Evolutionary conservation across 176 grass and related monocot genomes (phyloP).

Genomic region (Carex parvula): DNA sequence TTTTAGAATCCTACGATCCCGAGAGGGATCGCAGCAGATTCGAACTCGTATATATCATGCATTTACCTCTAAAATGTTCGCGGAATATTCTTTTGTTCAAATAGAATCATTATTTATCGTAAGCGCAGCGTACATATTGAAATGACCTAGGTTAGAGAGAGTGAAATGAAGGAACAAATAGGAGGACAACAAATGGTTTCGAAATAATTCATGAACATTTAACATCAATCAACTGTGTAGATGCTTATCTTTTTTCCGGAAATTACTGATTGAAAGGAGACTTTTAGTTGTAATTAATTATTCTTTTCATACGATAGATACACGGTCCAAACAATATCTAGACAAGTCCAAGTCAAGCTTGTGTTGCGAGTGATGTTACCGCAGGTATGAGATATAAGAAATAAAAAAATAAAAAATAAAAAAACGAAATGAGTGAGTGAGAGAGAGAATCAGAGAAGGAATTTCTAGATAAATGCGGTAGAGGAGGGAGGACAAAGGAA

Average conservation of each 20-base stretch:
- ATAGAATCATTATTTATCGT: not conserved
- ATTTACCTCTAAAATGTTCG: not conserved
- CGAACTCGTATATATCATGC: not conserved
- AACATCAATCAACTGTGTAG: not conserved
- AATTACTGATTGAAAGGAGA: not conserved
- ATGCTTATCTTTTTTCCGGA: slow-evolving; percentile 9
- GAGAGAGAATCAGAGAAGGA: slow-evolving; percentile 8
- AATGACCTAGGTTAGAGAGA: too few relatives aligned
- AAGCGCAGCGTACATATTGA: too few relatives aligned
- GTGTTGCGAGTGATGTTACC: not conserved
- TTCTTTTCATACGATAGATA: not conserved
- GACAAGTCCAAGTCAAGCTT: not conserved
- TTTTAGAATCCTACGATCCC: too few relatives aligned
- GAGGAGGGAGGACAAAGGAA: slow-evolving; percentile 33
- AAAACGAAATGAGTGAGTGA: slow-evolving; percentile 21
- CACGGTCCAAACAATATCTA: not conserved
- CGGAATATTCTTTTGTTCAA: not conserved
- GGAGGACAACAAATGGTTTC: not conserved
- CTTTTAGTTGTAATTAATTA: slow-evolving; percentile 14
- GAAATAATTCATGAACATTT: not conserved
- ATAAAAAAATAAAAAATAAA: not conserved
- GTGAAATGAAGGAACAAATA: not conserved
- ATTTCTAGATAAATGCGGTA: slow-evolving; percentile 65
- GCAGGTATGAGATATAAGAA: not conserved
- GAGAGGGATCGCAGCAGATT: too few relatives aligned